Evolutionary conservation across 2,329 filamentous ascomycete genomes (phyloP).

Genomic region (Byssoonygena ceratinophila): DNA sequence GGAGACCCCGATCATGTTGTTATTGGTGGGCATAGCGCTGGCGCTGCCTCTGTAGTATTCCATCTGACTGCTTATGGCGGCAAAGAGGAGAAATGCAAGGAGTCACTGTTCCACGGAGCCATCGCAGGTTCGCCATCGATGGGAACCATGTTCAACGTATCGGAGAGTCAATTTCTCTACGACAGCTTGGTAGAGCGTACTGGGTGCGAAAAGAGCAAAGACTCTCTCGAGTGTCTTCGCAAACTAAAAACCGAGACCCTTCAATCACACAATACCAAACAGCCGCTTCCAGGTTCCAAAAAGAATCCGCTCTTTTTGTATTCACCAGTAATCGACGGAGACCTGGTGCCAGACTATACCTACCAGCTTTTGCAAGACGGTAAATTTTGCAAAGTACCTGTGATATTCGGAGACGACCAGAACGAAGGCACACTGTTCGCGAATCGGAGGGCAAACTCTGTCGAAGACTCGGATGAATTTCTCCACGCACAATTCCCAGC

Average conservation of each 20-base stretch:
- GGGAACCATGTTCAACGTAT: conserved; percentile 38
- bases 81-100: conserved; percentile 25
- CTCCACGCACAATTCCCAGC: conserved; percentile 49
- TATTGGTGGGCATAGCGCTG: conserved; percentile 58
- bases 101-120: conserved; percentile 43
- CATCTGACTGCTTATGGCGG: conserved; percentile 50
- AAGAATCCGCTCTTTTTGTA: conserved; percentile 42
- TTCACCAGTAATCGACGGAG: conserved; percentile 42
- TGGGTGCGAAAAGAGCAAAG: conserved; percentile 30
- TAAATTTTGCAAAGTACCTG: conserved; percentile 43
- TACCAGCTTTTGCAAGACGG: conserved; percentile 40
- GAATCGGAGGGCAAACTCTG: conserved; percentile 40
- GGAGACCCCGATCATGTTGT: conserved; percentile 59
- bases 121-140: conserved; percentile 47
- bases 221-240: conserved; percentile 42
- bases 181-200: conserved; percentile 43
- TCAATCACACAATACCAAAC: conserved; percentile 39
- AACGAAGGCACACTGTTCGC: conserved; percentile 58
- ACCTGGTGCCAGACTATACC: conserved; percentile 44
- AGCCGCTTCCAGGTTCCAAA: conserved; percentile 37
- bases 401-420: conserved; percentile 49
- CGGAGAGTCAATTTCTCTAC: conserved; percentile 44
- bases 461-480: conserved; percentile 44
- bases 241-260: conserved; percentile 35
- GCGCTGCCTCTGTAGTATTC: conserved; percentile 52